Conservation (phyloP, 331 rosid genomes). For the Pyrus hybrid region DNA sequence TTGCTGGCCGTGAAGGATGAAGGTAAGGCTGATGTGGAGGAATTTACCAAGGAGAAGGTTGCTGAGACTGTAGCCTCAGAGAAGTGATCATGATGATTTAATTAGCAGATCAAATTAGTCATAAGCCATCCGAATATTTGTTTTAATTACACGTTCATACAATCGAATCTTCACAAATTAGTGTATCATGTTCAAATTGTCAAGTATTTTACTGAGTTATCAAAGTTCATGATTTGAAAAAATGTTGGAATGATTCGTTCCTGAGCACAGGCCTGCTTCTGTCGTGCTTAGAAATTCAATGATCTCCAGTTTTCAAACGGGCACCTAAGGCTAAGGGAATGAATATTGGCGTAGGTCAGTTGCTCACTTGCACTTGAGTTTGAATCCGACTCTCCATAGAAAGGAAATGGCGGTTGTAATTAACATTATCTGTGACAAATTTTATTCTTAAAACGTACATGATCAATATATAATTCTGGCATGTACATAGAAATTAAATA, state of each 20-base stretch:
- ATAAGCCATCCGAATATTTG: background rate
- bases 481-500: background rate
- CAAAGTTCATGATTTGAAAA: background rate
- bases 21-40: conserved; percentile 8
- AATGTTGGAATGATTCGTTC: background rate
- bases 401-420: background rate
- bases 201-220: background rate
- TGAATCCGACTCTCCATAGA: background rate
- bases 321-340: no score
- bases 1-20: conserved; percentile 66
- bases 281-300: background rate
- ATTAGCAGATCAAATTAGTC: background rate
- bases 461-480: background rate
- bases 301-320: no score
- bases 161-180: background rate
- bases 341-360: no score
- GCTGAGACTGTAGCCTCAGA: background rate
- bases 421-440: background rate
- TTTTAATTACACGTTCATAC: no score
- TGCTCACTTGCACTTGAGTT: no score
- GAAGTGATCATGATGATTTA: background rate
- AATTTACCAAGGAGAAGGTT: conserved; percentile 17
- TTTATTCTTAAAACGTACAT: background rate
- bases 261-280: background rate
- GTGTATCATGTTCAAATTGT: background rate